Evolutionary conservation across 768 basidiomycete species (phyloP), one percentile per base, ranked within the genome.

Genomic region (Pulveroboletus frians): DNA sequence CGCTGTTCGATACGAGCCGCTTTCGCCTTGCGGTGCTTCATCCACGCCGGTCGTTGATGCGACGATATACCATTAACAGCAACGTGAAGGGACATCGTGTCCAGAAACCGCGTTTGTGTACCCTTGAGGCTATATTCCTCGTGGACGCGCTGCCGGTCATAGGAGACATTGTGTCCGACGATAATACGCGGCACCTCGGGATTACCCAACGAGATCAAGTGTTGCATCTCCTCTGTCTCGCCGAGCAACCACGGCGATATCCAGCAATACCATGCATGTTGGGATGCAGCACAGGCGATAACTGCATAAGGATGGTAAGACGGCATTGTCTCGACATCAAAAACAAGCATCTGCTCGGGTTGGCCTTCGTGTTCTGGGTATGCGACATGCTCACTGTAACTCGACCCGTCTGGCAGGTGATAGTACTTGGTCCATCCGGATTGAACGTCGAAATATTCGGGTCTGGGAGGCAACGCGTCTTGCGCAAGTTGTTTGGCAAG

Each of bases 321-420:
- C 1, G 89, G 89, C 76, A 98, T 78, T 0, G 90, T 92, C 69
- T 99, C 94, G 47, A 98, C 89, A 64, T 99, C 96, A 59, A 98
- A 96, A 9, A 81, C 78, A 54, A 98, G 78, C 75, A 87, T 75
- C 37, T 82, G 70, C 62, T 92, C 90, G 1, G 79, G 69, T 51
- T 76, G 73, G 3, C 81, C 83, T 35, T 81, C 71, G 45, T 84
- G 81, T 46, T 75, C 74, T 0, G 86, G 87, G 58, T 72, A 82
- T 3, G 79, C 72, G 46, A 94, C 85, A 9, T 79, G 77, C 60
- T 91, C 85, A 60, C 74, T 77, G 66, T 83, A 86, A 59, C 84
- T 81, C 18, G 84, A 82, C 2, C 93, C 94, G 59, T 95, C 91
- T 2, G 76, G 53, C 42, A 71, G 73, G 61, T 79, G 71, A 52